Evolutionary conservation across 768 basidiomycete genomes (phyloP).

Genomic region (Infundibulicybe gibba): DNA sequence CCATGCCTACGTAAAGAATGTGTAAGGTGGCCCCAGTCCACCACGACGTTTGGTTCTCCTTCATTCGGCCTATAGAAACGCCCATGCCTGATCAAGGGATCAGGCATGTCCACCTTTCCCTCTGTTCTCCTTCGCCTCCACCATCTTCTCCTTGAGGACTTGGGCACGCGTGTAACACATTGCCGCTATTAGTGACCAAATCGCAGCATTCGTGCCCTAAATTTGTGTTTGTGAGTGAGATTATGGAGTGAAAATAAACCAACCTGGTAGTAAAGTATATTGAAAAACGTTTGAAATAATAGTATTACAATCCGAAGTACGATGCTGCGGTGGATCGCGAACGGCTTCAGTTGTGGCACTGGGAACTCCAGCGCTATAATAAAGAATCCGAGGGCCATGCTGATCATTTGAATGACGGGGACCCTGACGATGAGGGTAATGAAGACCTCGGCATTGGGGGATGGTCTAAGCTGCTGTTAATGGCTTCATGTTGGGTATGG

Average conservation of each 20-base stretch:
- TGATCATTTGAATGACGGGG: constrained; percentile 70
- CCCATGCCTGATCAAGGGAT: too few relatives aligned
- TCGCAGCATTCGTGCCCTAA: constrained; percentile 81
- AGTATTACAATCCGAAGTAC: constrained; percentile 59
- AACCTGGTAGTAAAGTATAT: constrained; percentile 77
- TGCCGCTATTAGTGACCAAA: constrained; percentile 76
- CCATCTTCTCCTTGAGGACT: constrained; percentile 65
- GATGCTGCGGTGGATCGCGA: constrained; percentile 63
- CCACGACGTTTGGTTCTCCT: constrained; percentile 9
- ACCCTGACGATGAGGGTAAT: constrained; percentile 70
- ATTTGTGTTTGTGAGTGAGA: constrained; percentile 4
- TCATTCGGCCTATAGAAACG: constrained; percentile 6
- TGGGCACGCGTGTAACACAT: constrained; percentile 66
- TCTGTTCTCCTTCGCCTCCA: constrained; percentile 59
- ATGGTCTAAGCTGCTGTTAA: constrained; percentile 39
- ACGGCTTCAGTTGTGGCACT: constrained; percentile 49
- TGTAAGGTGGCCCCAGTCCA: constrained; percentile 24
- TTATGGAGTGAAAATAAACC: constrained; percentile 8
- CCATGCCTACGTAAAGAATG: constrained; percentile 1
- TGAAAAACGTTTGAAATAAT: constrained; percentile 57
- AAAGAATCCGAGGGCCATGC: constrained; percentile 55
- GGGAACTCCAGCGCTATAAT: constrained; percentile 75
- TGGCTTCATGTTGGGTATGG: background rate
- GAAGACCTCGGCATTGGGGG: constrained; percentile 58
- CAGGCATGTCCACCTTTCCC: constrained; percentile 56